Evolutionary conservation across 129 eudicot genomes (phyloP).

Genomic region (Sambucus nigra): DNA sequence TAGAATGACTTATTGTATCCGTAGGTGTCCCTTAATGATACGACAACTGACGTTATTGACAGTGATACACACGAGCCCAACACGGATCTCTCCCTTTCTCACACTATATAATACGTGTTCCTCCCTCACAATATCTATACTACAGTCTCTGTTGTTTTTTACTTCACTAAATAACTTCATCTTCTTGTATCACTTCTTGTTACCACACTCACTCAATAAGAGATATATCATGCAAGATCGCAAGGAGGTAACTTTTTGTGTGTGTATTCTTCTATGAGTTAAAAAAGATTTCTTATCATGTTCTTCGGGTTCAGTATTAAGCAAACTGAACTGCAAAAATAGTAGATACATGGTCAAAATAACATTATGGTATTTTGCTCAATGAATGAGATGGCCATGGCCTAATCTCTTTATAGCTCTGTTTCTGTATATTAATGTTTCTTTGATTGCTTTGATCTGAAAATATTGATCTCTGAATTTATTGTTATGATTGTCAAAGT

Average conservation of each 20-base stretch:
- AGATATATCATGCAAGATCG: conserved; percentile 20
- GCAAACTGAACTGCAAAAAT: too few species aligned
- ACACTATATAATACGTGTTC: neutral
- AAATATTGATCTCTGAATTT: neutral
- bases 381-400: too few species aligned
- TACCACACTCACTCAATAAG: too few species aligned
- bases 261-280: too few species aligned
- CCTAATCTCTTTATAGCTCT: neutral
- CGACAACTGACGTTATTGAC: neutral
- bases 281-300: too few species aligned
- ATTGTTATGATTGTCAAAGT: neutral
- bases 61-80: neutral
- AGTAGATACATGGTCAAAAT: too few species aligned
- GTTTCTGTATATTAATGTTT: neutral
- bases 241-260: conserved; percentile 28
- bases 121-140: too few species aligned
- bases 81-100: neutral
- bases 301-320: too few species aligned
- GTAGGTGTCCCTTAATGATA: too few species aligned
- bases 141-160: neutral
- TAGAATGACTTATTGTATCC: too few species aligned
- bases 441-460: neutral
- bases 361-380: too few species aligned
- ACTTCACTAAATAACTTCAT: neutral
- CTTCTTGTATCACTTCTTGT: neutral